phyloP scores from a whole-genome alignment of 2,329 filamentous ascomycete genomes.

The Ophiostoma fasciatum region DNA sequence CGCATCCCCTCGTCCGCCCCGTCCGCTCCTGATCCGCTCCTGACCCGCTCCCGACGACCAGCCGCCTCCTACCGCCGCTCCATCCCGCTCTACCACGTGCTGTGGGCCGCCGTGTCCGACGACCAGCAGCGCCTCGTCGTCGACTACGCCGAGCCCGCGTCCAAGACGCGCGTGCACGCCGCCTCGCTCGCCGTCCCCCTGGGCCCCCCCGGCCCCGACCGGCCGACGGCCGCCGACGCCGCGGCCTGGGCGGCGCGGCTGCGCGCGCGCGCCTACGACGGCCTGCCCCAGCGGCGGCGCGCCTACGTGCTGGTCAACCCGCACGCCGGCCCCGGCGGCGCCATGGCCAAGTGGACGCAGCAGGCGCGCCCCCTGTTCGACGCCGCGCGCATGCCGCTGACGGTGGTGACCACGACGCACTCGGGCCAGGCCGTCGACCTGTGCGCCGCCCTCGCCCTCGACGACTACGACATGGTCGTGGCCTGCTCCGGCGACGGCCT shows the following conservation, averaged over 20 bases:
- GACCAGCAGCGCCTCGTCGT: conserved; percentile 48
- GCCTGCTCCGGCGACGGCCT: conserved; percentile 88
- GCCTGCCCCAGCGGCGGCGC: conserved; percentile 50
- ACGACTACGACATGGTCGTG: conserved; percentile 70
- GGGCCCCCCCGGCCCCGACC: conserved; percentile 11
- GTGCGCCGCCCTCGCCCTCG: conserved; percentile 58
- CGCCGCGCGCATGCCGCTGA: conserved; percentile 63
- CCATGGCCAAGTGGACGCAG: conserved; percentile 55
- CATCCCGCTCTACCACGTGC: conserved; percentile 68
- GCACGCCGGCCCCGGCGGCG: conserved; percentile 68
- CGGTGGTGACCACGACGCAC: conserved; percentile 56
- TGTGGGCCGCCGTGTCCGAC: conserved; percentile 53
- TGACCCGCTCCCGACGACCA: background rate
- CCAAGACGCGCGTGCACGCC: conserved; percentile 45
- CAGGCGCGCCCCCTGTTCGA: conserved; percentile 71
- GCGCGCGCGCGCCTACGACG: conserved; percentile 56
- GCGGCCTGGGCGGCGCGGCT: conserved; percentile 49
- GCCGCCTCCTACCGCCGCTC: conserved; percentile 7
- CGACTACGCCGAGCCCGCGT: conserved; percentile 50
- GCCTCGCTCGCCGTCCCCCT: conserved; percentile 23
- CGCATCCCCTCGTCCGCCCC: background rate
- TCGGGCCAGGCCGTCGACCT: conserved; percentile 69
- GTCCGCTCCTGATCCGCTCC: background rate
- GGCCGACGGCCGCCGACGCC: conserved; percentile 26
- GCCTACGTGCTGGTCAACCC: conserved; percentile 88